These are phyloP conservation scores for Neofusicoccum ribis DNA, from an alignment of 2,329 filamentous ascomycete species.

Conservation along the genomic window DNA sequence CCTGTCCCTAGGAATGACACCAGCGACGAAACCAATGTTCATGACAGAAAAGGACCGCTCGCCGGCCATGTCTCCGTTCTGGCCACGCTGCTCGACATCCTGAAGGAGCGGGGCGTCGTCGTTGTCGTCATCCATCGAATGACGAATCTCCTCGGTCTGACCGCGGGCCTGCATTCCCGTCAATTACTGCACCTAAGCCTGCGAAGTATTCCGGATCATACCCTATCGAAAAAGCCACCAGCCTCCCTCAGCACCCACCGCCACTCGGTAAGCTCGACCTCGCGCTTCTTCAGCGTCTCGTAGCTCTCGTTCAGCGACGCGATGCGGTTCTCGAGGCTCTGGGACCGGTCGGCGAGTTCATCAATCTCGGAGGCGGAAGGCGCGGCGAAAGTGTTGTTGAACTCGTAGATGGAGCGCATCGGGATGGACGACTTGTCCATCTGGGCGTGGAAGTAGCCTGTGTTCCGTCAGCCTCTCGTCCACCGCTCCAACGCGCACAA, in stretches of 20 bases:
- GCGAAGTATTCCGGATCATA: conserved; percentile 23
- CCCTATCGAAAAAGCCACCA: conserved; percentile 91
- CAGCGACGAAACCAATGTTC: conserved; percentile 98
- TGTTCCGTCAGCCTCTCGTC: conserved; percentile 24
- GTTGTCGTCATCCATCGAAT: conserved; percentile 76
- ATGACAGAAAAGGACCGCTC: conserved; percentile 92
- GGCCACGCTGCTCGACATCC: conserved; percentile 82
- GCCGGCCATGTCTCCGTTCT: conserved; percentile 63
- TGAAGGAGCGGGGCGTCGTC: conserved; percentile 92
- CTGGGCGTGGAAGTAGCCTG: conserved; percentile 90
- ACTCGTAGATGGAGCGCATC: conserved; percentile 88
- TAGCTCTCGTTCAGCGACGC: conserved; percentile 95
- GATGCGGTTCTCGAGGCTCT: conserved; percentile 88
- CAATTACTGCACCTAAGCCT: not conserved
- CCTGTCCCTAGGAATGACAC: conserved; percentile 89
- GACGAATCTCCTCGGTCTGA: conserved; percentile 93
- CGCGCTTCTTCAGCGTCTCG: conserved; percentile 95
- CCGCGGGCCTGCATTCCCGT: conserved; percentile 66
- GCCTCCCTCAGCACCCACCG: conserved; percentile 96
- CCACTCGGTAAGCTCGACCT: conserved; percentile 97
- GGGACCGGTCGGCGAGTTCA: conserved; percentile 87
- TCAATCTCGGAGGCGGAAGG: conserved; percentile 95
- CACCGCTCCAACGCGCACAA: not conserved
- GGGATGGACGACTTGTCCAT: conserved; percentile 91
- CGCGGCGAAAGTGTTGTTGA: conserved; percentile 80